These are phyloP conservation scores for Epichloe bromicola DNA, from an alignment of 2,329 filamentous ascomycete genomes.

Conservation along the genomic window DNA sequence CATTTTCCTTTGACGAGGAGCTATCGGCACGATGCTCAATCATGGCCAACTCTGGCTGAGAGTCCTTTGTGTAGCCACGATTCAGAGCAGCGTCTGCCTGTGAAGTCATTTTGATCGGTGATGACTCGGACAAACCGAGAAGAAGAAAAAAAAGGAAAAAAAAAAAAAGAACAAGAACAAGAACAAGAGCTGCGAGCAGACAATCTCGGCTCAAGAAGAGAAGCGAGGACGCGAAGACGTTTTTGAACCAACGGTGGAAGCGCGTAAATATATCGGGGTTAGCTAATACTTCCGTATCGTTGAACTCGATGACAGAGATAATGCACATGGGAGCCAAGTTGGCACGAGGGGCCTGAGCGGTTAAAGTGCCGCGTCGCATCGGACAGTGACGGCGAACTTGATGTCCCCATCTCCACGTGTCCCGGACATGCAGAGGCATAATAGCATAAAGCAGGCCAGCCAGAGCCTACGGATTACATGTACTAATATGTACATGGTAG, in stretches of 20 bases:
- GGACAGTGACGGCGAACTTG: neutral
- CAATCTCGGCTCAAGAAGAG: no score
- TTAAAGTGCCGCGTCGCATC: neutral
- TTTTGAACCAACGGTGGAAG: no score
- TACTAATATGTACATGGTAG: no score
- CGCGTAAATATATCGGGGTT: no score
- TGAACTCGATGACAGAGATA: neutral
- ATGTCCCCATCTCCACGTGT: no score
- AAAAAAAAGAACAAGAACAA: accelerated
- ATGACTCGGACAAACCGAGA: neutral
- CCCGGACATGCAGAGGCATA: no score
- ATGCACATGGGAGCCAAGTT: neutral
- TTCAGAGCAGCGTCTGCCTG: neutral
- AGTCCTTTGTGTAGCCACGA: neutral
- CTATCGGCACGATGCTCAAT: neutral
- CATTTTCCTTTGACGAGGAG: neutral
- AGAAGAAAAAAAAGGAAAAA: accelerated
- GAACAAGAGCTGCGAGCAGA: no score
- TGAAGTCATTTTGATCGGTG: neutral
- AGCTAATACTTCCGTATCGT: no score
- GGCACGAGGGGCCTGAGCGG: neutral
- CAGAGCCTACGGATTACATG: no score
- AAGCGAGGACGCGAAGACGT: no score
- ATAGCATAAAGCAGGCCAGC: no score
- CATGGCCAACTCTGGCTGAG: neutral